Evolutionary conservation across 108 stramenopile genomes (phyloP).

Genomic region (Pseudonitzschia multistriata): DNA sequence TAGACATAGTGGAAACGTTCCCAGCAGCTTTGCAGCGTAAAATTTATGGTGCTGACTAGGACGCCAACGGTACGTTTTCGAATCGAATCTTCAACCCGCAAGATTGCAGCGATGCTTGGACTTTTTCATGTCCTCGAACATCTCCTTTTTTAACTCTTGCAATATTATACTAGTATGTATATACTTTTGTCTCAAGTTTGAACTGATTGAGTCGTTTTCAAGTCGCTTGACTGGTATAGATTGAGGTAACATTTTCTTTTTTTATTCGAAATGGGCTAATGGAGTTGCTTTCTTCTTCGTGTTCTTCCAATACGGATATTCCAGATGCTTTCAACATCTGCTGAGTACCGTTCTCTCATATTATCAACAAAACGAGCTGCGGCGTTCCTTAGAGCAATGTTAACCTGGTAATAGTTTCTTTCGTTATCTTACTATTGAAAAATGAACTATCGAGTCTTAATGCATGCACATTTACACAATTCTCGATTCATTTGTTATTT

Average conservation of each 20-base stretch:
- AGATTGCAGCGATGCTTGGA: slow-evolving; percentile 45
- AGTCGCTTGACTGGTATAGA: slow-evolving; percentile 42
- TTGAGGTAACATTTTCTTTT: slow-evolving; percentile 35
- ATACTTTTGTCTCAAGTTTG: slow-evolving; percentile 37
- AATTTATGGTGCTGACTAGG: slow-evolving; percentile 65
- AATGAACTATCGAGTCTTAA: too few relatives aligned
- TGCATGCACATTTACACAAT: too few relatives aligned
- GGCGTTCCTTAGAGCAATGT: too few relatives aligned
- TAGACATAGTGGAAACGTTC: slow-evolving; percentile 68
- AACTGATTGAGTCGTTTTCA: slow-evolving; percentile 31
- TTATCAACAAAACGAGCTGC: too few relatives aligned
- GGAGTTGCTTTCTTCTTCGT: not conserved
- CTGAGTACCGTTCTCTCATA: too few relatives aligned
- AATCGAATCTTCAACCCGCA: not conserved
- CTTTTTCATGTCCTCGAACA: slow-evolving; percentile 28
- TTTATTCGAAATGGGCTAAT: not conserved
- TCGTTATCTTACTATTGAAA: too few relatives aligned
- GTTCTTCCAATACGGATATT: too few relatives aligned
- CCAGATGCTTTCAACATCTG: too few relatives aligned
- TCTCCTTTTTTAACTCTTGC: slow-evolving; percentile 45
- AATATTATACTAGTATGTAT: slow-evolving; percentile 15
- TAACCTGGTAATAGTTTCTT: too few relatives aligned
- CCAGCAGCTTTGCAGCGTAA: slow-evolving; percentile 73
- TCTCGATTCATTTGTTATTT: too few relatives aligned
- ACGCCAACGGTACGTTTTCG: slow-evolving; percentile 20